Base-by-base conservation (phyloP, 73 alveolate species). In the Chromera velia region DNA sequence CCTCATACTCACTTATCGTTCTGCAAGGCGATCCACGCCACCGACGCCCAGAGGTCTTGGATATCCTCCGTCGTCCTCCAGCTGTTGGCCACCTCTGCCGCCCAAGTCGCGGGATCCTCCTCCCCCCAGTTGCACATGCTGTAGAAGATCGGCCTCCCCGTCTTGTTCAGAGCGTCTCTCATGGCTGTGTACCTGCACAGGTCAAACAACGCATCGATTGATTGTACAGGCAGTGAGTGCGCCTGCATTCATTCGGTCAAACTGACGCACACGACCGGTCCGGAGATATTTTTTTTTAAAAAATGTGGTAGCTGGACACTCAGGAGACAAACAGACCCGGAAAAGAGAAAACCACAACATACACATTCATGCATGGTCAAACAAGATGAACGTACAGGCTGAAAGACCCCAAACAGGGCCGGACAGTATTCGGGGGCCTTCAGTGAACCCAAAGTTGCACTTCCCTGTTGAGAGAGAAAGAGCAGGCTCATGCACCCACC, bases 111-210 rank as follows among this genome's bases (percentile, higher is more conserved):
- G 32, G 94, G 89, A 33, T 93, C 92, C 63, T 93, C 93, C 34
- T 88, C 88, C 99, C 98, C 93, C 74, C n/a, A n/a, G n/a, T 91
- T 93, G 81, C 98, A 96, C 78, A 94, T 88, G 13, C 98, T 94
- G 88, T 90, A 92, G 81, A 88, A 94, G 34, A 96, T 94, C 40
- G 89, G 92, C 76, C 95, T 92, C 29, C 94, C 92, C n/a, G 93
- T 88, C 45, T 84, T 81, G 49, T 86, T 83, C 67, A 96, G 80
- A 62, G 98, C 98, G 74, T 90, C 98, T 70, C 97, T 84, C 97
- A 96, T 70, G 32, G 55, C 55, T 7, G 22, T 13, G 13, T 40
- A 40, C 55, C 55, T 40, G 55, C 22, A 13, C 22, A 40, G 55
- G 55, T 13, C 4, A 40, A 4, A 40, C n/a, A n/a, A n/a, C n/a